Base-by-base conservation (phyloP, 2,329 filamentous ascomycete species). In the Colletotrichum australisinense region DNA sequence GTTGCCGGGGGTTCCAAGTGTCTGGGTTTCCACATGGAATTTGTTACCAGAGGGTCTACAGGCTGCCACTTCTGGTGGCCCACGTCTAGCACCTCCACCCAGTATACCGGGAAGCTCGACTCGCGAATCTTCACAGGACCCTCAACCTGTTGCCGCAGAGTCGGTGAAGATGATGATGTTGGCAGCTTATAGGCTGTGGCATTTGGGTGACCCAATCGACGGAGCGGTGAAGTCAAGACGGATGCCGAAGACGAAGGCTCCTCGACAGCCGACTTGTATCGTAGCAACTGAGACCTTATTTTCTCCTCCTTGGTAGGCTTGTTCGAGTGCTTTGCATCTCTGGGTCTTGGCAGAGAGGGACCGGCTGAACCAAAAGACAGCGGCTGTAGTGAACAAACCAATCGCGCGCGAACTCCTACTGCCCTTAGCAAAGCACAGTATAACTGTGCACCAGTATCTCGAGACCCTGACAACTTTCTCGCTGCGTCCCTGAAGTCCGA, bases 11-110 rank as follows among this genome's bases (percentile, higher is more conserved):
- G 97, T 79, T 99, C 97, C 32, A 99, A 86, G 59, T 89, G 91
- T 35, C 88, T 88, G 0, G 94, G 90, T 73, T 93, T 95, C 80
- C 92, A 94, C 67, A 97, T 91, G 0, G 76, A 93, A 68, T 90
- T 88, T 0, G 95, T 97, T 2, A 97, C 95, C 0, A 98, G 83
- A 0, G 95, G 91, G 80, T 99, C 97, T 49, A 97, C 90, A 0
- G 95, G 89, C 68, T 98, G 90, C 97, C 97, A 99, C 85, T 95
- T 97, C 80, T 98, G 94, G 75, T 95, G 91, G 0, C 93, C 93
- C 66, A 91, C 87, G 75, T 98, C 95, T 76, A 98, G 94, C 4
- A 94, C 92, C 83, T 99, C 97, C 0, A 98, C 93, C 97, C 97
- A 99, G 80, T 95, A 98, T 3, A 98, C 88, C 0, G 97, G 97